Conservation (phyloP, 257 asterid species). For the Plectranthus barbatus region DNA sequence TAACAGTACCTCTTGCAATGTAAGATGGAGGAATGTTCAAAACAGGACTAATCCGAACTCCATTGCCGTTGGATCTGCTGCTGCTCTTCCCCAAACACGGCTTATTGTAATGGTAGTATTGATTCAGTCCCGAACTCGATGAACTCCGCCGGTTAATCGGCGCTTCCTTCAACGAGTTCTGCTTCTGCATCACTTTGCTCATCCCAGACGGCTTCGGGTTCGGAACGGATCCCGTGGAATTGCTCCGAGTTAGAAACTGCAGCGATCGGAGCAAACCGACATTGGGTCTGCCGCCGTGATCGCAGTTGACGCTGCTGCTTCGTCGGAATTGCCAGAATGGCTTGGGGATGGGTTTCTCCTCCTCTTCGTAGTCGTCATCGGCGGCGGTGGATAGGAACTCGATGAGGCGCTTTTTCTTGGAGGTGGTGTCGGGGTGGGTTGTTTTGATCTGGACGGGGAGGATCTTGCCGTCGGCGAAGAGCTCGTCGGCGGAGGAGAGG, state of each 20-base stretch:
- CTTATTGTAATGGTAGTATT: slow-evolving; percentile 20
- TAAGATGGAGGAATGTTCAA: slow-evolving; percentile 63
- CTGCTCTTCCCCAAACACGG: slow-evolving; percentile 47
- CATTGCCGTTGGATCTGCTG: slow-evolving; percentile 44
- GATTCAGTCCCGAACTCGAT: slow-evolving; percentile 22
- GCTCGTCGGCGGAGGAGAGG: slow-evolving; percentile 71
- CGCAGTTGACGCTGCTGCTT: slow-evolving; percentile 59
- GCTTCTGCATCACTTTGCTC: slow-evolving; percentile 36
- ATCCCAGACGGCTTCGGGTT: slow-evolving; percentile 30
- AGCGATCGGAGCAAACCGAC: slow-evolving; percentile 44
- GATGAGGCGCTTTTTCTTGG: slow-evolving; percentile 47
- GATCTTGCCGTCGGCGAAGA: slow-evolving; percentile 77
- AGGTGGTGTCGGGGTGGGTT: slow-evolving; percentile 11
- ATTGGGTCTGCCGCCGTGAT: slow-evolving; percentile 11
- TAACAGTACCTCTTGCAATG: slow-evolving; percentile 50
- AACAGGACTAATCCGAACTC: slow-evolving; percentile 58
- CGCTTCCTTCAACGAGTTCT: slow-evolving; percentile 37
- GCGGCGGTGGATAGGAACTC: slow-evolving; percentile 43
- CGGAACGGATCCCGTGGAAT: slow-evolving; percentile 79
- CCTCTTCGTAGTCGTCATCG: slow-evolving; percentile 29
- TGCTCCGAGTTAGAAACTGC: slow-evolving; percentile 57
- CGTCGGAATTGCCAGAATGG: slow-evolving; percentile 75
- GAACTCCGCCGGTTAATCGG: slow-evolving; percentile 18
- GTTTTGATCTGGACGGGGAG: slow-evolving; percentile 54
- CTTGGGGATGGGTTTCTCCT: slow-evolving; percentile 17